Base-by-base conservation (phyloP, 176 grass and related monocot species). In the Elymus sibiricus region DNA sequence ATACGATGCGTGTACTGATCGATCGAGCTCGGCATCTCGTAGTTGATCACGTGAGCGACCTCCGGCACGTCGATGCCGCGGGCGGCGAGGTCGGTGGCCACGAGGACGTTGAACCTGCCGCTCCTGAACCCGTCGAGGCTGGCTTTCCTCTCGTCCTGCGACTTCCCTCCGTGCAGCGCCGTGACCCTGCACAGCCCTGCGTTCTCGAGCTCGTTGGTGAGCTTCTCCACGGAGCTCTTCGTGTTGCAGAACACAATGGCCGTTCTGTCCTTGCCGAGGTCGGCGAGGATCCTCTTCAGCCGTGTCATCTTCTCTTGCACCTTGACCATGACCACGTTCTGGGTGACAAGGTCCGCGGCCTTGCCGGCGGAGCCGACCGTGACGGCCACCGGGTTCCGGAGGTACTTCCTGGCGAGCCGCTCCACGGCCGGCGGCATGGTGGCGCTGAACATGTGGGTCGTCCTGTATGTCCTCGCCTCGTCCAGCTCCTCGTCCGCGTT, bases 391-490 rank as follows among this genome's bases (percentile, higher is more conserved):
- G 95, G 95, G 64, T 98, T 98, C 77, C 93, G 79, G 68, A 98
- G 83, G 82, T 98, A 98, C 67, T 98, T 98, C 68, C 93, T 91
- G 40, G 95, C 93, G 47, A 98, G 90, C 14, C 95, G 90, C 86
- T 98, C 93, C 70, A 98, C 95, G 47, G 93, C 91, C 22, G 91
- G 78, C 28, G 93, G 95, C 95, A 98, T 95, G 42, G 95, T 98
- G 13, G 95, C 95, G 83, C 95, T 98, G 79, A 98, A 98, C 95
- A 98, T 98, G 80, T 95, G 95, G 51, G 95, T 98, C 27, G 95
- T 98, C n/a, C 91, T 87, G 76, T 94, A 98, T 29, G 92, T 92
- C 78, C 24, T 98, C 51, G 86, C 93, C 44, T 88, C 93, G 74
- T 95, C 95, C 64, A 95, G 91, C 19, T 94, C 91, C 86, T 93